A percentile compares a stretch with the other conserved stretches of the same genome.
These are phyloP conservation scores for Hypholoma fasciculare DNA, from an alignment of 768 basidiomycete genomes.

Conservation along the genomic window DNA sequence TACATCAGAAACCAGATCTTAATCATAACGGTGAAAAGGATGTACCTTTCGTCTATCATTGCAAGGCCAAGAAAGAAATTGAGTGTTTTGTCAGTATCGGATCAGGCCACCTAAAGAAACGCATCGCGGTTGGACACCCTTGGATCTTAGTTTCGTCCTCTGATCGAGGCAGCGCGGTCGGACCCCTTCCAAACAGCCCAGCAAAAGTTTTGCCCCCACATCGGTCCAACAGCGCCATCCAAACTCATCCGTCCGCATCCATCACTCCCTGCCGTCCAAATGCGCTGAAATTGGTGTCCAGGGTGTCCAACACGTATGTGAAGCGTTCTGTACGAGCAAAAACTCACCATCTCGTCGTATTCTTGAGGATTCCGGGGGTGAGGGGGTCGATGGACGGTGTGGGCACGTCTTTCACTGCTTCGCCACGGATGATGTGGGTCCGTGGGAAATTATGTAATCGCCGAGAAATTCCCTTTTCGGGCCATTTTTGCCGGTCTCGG, in stretches of 20 bases:
- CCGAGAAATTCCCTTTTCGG: conserved; percentile 2
- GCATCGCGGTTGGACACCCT: background rate
- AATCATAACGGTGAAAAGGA: conserved; percentile 14
- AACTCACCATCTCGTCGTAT: conserved; percentile 47
- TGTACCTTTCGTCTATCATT: conserved; percentile 82
- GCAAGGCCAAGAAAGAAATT: conserved; percentile 21
- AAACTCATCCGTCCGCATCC: conserved; percentile 25
- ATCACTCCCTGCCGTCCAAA: conserved; percentile 20
- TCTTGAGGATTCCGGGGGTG: conserved; percentile 33
- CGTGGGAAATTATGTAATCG: conserved; percentile 13
- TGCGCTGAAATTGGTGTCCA: conserved; percentile 16
- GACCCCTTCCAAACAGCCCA: background rate
- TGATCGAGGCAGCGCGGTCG: background rate
- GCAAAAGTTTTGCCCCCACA: background rate
- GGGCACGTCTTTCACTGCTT: conserved; percentile 13
- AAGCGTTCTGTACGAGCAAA: conserved; percentile 16
- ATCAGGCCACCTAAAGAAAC: conserved; percentile 4
- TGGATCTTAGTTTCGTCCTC: background rate
- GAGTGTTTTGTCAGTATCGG: conserved; percentile 16
- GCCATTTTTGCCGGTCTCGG: background rate
- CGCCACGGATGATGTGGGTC: conserved; percentile 15
- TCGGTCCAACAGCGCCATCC: conserved; percentile 19
- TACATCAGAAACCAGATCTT: background rate
- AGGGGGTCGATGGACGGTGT: conserved; percentile 25
- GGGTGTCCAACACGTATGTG: conserved; percentile 9